phyloP scores from a whole-genome alignment of 2,329 filamentous ascomycete genomes.

The Fusarium nematophilum region DNA sequence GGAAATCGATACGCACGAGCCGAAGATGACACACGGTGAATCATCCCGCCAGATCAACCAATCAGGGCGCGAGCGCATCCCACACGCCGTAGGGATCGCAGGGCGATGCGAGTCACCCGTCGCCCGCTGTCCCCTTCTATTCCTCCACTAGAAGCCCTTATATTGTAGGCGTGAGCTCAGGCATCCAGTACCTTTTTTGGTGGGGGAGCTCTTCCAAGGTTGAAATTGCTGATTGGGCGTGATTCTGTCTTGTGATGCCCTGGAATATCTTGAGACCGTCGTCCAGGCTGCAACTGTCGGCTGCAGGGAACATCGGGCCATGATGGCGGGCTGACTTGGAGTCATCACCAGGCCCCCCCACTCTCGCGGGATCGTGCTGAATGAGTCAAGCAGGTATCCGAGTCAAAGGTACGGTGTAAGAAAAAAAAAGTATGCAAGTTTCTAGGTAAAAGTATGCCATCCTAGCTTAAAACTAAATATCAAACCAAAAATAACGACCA shows the following conservation, averaged over 20 bases:
- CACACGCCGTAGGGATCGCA: constrained; percentile 42
- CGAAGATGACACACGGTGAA: constrained; percentile 38
- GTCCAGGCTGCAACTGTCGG: too few species aligned
- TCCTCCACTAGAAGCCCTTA: constrained; percentile 7
- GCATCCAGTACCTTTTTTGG: constrained; percentile 1
- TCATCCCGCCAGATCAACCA: constrained; percentile 41
- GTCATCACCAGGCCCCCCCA: constrained; percentile 34
- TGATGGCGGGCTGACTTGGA: constrained; percentile 21
- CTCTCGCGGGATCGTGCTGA: constrained; percentile 5
- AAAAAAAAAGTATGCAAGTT: constrained; percentile 19
- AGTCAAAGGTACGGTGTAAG: background rate
- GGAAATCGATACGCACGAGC: constrained; percentile 12
- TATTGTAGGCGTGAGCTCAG: background rate
- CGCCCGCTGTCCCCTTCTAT: constrained; percentile 13
- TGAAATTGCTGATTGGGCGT: background rate
- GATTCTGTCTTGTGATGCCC: background rate
- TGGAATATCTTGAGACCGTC: too few species aligned
- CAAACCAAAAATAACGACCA: constrained; percentile 15
- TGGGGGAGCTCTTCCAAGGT: background rate
- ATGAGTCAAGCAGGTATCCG: constrained; percentile 23
- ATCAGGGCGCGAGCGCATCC: constrained; percentile 48
- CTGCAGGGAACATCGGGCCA: background rate
- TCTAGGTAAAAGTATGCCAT: constrained; percentile 28
- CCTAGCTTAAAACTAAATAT: constrained; percentile 29
- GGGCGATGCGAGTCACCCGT: constrained; percentile 65